Base-by-base conservation (phyloP, 768 basidiomycete species). In the Podaxis sp. region DNA sequence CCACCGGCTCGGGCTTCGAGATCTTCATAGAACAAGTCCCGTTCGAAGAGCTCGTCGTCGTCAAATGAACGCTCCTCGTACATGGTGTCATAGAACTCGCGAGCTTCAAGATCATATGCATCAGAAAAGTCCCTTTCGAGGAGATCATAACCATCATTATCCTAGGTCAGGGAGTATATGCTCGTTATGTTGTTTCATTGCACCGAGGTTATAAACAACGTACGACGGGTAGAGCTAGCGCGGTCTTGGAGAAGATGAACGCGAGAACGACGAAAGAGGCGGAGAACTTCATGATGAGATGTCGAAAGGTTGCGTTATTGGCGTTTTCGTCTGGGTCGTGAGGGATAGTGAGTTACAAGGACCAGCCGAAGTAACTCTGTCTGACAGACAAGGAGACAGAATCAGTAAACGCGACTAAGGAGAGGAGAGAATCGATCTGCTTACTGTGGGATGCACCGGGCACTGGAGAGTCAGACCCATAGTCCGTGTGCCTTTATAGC, bases 311-410 rank as follows among this genome's bases (percentile, higher is more conserved):
- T 27, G 11, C 24, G 22, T 50, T 24, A 4, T 41, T 41, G 47
- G 22, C 2, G 25, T 50, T 50, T 13, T 6, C 22, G 22, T 24
- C 5, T 27, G 15, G 2, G 41, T 43, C 4, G 24, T 25, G 24
- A 57, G 24, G 15, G 22, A 24, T 40, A 13, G 41, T 4, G 6
- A 57, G 38, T 43, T 57, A 57, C 55, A 43, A 50, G 55, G 55
- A 43, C 55, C 55, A 46, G 55, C 55, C 55, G 38, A 57, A 46
- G 55, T 57, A 57, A 43, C 43, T 58, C 46, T 57, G 55, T 11
- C 11, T 24, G 36, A 19, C 1, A 22, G 9, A 37, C 15, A 2
- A 12, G 7, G 33, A 33, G 29, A 33, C 33, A 33, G 2, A 9
- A 33, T 54, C 53, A 54, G 53, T 1, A 33, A n/a, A 37, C 3